Conservation (phyloP, 805 yeast genomes). For the Zygoascus tannicola region DNA sequence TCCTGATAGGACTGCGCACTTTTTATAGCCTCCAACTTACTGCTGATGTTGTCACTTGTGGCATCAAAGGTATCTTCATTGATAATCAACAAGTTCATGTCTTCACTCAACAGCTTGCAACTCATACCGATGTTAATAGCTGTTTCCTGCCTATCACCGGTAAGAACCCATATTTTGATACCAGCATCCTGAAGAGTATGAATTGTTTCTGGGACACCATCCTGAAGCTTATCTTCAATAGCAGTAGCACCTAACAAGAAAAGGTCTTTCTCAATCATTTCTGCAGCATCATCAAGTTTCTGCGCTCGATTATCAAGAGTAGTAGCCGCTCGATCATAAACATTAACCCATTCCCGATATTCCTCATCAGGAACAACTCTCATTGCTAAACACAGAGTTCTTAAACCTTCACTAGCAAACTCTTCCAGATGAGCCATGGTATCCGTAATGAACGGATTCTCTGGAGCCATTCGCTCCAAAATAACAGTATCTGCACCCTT, state of each 20-base stretch:
- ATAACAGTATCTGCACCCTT: constrained; percentile 98
- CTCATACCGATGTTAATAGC: constrained; percentile 99
- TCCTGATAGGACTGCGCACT: constrained; percentile 24
- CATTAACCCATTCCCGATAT: constrained; percentile 56
- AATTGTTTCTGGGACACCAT: constrained; percentile 97
- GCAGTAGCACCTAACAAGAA: constrained; percentile 94
- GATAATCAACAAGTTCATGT: constrained; percentile 83
- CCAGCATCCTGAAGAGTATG: constrained; percentile 94
- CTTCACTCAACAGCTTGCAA: constrained; percentile 87
- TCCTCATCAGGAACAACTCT: constrained; percentile 74
- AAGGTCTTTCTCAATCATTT: constrained; percentile 69
- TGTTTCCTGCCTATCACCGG: constrained; percentile 98
- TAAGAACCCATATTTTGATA: constrained; percentile 92
- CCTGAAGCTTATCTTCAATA: constrained; percentile 94
- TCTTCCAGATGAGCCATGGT: constrained; percentile 87
- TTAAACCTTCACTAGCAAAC: constrained; percentile 90
- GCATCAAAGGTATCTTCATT: constrained; percentile 78
- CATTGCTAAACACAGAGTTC: constrained; percentile 88
- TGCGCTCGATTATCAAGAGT: constrained; percentile 65
- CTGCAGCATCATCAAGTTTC: constrained; percentile 81
- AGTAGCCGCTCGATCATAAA: constrained; percentile 73
- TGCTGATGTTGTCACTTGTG: constrained; percentile 61
- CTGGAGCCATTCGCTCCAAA: constrained; percentile 63
- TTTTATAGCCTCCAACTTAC: constrained; percentile 64
- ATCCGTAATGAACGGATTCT: constrained; percentile 70